Evolutionary conservation across 1,284 basidiomycete species (phyloP), one percentile per base, ranked within the genome.

Genomic region (Sparassis latifolia): DNA sequence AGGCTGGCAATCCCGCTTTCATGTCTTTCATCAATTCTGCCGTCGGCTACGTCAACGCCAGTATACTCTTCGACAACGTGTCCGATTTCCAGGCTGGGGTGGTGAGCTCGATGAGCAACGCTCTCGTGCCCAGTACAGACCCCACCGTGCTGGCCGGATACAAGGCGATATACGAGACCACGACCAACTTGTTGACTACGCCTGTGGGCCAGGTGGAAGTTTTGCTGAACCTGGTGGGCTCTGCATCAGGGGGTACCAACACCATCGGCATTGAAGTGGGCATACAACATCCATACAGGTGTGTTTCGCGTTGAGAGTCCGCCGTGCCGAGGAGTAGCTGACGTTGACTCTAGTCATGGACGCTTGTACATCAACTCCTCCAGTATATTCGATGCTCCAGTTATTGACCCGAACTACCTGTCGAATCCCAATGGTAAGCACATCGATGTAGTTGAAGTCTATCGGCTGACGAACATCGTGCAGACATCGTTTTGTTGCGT

Each of bases 21-120:
- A 69, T 80, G 29, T 84, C 82, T 2, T 82, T 78, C 63, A 74
- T 86, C 67, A 88, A 88, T 71, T 77, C 79, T 1, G 78, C 80
- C 5, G 78, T 81, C 4, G 81, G 79, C 3, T 89, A 86, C 64
- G 73, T 83, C 55, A 82, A 84, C 63, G 66, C 78, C 35, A 71
- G 74, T 10, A 69, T 69, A 30, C 68, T 83, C 29, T 65, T 82
- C 41, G 76, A 77, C 31, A 57, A 62, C 59, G 41, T 60, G 51
- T 44, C 58, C 5, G 59, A 67, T 32, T 69, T 72, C 54, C 59
- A 66, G 45, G 60, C 62, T 44, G 20, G 20, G 20, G 66, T 77
- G 52, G 52, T 67, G 1, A 57, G 53, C 42, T 65, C 66, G 45
- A 58, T 76, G 33, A 60, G 62, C 31, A 56, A 63, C n/a, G 65